Base-by-base conservation (phyloP, 352 stramenopile genomes). In the Globisporangium middletonii region DNA sequence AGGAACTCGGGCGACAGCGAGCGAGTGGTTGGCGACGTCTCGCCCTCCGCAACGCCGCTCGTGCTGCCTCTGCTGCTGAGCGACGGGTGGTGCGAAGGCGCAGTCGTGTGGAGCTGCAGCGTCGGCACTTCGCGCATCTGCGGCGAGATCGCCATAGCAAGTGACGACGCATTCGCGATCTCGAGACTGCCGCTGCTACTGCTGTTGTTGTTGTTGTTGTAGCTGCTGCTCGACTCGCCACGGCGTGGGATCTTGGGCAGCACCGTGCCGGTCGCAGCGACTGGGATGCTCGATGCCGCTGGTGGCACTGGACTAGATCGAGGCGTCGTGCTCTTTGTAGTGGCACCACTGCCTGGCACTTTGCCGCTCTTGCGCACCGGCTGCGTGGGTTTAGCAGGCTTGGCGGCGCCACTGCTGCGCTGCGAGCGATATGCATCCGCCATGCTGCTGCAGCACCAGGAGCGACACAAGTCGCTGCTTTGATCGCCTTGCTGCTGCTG, bases 171-270 rank as follows among this genome's bases (percentile, higher is more conserved):
- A 30, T 56, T 64, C 5, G 23, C 1, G 45, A 60, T 64, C 26
- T 55, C 27, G 5, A 62, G 56, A 37, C 27, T 62, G 38, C 37
- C 35, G n/a, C 33, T 44, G 50, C 15, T 68, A 50, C n/a, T 72
- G 43, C 16, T 62, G 44, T 27, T 59, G 43, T 45, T 65, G 59
- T 18, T 63, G 49, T 27, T 60, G 50, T 48, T 65, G 53, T 19
- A 46, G 43, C 27, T 47, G 9, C 1, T 53, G 19, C 16, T 43
- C 13, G 50, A 12, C n/a, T 60, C 59, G 1, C 55, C 45, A 5
- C 62, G 54, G 2, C 65, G 58, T 51, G 80, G 62, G 30, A 84
- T 81, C 50, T 53, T 60, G 6, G 74, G 72, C 28, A 84, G 57
- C 23, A 81, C 54, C 0, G 71, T 77, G 4, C 49, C n/a, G 26